These are phyloP conservation scores for Clarkia xantiana DNA, from an alignment of 345 rosid genomes.

Conservation along the genomic window DNA sequence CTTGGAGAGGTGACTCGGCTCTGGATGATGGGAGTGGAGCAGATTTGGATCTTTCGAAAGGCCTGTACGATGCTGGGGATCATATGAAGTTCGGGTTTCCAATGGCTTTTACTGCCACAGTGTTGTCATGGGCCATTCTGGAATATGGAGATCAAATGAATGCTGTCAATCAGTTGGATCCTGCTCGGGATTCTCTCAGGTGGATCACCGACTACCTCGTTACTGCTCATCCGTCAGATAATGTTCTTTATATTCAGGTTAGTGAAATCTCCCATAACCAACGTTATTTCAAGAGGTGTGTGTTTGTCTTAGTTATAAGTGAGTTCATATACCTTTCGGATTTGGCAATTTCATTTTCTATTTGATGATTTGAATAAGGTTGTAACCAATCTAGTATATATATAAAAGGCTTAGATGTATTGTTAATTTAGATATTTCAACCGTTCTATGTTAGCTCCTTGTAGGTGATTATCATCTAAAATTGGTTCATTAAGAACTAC, in stretches of 20 bases:
- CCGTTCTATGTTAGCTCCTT: no score
- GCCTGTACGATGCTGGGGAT: conserved; percentile 95
- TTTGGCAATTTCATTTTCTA: no score
- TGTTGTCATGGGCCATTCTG: conserved; percentile 86
- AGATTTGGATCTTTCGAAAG: conserved; percentile 56
- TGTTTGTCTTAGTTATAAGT: no score
- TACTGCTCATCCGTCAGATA: conserved; percentile 55
- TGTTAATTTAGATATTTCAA: no score
- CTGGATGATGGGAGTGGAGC: conserved; percentile 62
- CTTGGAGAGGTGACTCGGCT: conserved; percentile 94
- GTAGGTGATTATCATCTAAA: no score
- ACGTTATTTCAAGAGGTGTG: no score
- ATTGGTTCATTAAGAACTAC: no score
- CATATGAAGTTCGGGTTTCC: conserved; percentile 92
- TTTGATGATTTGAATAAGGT: no score
- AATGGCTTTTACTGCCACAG: conserved; percentile 81
- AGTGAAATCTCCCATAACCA: not conserved
- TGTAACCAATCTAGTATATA: no score
- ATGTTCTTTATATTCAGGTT: conserved; percentile 84
- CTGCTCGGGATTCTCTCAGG: conserved; percentile 57
- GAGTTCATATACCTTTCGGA: no score
- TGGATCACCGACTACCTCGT: conserved; percentile 90
- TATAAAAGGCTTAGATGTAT: no score
- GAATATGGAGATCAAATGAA: conserved; percentile 96
- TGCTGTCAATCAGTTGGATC: conserved; percentile 40